Conservation (phyloP, 495 filamentous ascomycete genomes). For the Delitschia confertaspora region DNA sequence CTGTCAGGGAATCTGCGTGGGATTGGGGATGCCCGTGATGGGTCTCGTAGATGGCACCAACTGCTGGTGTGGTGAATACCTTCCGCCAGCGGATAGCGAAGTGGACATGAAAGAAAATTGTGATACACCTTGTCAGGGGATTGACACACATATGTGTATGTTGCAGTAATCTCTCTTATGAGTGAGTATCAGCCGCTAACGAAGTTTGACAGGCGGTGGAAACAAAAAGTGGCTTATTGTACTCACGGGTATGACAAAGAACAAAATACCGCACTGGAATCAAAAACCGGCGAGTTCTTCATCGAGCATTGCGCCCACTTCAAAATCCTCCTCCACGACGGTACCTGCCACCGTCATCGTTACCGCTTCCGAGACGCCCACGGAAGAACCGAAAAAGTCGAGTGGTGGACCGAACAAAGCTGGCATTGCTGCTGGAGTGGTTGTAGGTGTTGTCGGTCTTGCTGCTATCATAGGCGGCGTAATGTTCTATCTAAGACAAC, state of each 20-base stretch:
- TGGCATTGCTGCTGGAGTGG: slow-evolving; percentile 80
- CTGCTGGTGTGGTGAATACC: slow-evolving; percentile 55
- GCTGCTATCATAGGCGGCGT: slow-evolving; percentile 54
- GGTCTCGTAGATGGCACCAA: slow-evolving; percentile 37
- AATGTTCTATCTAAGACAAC: slow-evolving; percentile 68
- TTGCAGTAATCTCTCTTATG: slow-evolving; percentile 12
- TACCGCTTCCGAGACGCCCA: slow-evolving; percentile 6
- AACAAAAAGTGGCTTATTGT: slow-evolving; percentile 39
- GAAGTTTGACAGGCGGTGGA: slow-evolving; percentile 45
- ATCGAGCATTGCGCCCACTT: neutral
- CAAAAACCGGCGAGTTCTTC: slow-evolving; percentile 7
- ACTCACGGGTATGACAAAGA: slow-evolving; percentile 40
- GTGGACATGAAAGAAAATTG: slow-evolving; percentile 47
- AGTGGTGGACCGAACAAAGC: slow-evolving; percentile 50
- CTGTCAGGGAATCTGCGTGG: slow-evolving; percentile 37
- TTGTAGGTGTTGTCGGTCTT: slow-evolving; percentile 70
- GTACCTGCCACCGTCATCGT: too few relatives aligned
- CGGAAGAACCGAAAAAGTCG: slow-evolving; percentile 20
- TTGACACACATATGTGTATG: slow-evolving; percentile 49
- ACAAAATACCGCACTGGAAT: slow-evolving; percentile 19
- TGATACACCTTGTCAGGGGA: slow-evolving; percentile 50
- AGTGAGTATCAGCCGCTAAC: slow-evolving; percentile 1
- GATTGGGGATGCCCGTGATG: slow-evolving; percentile 31
- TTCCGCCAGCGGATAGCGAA: slow-evolving; percentile 43
- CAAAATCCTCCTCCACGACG: neutral